Evolutionary conservation across 1,284 basidiomycete species (phyloP), one percentile per base, ranked within the genome.

Genomic region (Microbotryomycetes sp.): DNA sequence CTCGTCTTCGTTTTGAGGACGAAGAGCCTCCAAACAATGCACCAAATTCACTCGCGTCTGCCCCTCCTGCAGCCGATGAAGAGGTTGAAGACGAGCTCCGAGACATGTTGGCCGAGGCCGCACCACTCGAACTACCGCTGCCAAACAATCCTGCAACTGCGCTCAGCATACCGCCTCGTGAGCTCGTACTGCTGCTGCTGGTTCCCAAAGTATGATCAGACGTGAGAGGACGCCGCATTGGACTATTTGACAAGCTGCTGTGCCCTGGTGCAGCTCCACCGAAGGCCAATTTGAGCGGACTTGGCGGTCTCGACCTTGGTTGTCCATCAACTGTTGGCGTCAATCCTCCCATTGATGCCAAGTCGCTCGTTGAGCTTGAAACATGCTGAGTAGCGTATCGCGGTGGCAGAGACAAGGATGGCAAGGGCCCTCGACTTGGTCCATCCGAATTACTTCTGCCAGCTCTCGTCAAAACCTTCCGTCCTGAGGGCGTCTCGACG

Each of bases 21-120:
- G 59, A 22, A 1, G 9, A 52, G 31, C 50, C 53, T 22, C 49
- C 62, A 25, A 68, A 68, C 19, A 68, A 55, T 16, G 67, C 62
- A 5, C 67, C 67, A 16, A 68, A 68, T 50, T 68, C 67, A 56
- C 48, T 63, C 25, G 32, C 49, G 32, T 63, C 64, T 58, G 16
- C 12, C 4, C 47, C 58, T 23, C 12, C 30, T 15, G 36, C 3
- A 52, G 32, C 36, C 0, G 63, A 50, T 14, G 63, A 59, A 9
- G 22, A 54, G 1, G 51, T 47, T 2, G 58, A 54, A 3, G 60
- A 46, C 1, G 55, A 31, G 6, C 57, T 63, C 32, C 30, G n/a
- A 22, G 49, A 22, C n/a, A 32, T 49, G 19, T 29, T 59, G 15
- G 54, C 30, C 19, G 58, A 53, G 47, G 30, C 53, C 3, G 47